Evolutionary conservation across 345 rosid genomes (phyloP).

Genomic region (Camelina neglecta): DNA sequence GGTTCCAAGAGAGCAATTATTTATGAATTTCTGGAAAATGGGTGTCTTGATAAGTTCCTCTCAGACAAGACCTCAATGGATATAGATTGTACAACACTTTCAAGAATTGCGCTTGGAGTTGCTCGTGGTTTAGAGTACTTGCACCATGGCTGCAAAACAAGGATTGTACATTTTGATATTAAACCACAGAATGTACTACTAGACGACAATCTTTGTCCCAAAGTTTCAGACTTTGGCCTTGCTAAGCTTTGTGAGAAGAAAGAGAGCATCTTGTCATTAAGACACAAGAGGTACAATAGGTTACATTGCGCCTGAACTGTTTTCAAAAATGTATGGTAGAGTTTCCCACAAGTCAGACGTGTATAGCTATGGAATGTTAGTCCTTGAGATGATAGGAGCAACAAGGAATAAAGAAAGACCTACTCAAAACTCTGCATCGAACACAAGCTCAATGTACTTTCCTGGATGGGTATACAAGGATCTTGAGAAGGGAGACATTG

Average conservation of each 20-base stretch:
- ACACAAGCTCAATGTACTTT: no score
- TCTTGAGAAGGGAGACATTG: constrained; percentile 32
- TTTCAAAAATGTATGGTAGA: constrained; percentile 43
- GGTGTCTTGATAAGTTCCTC: constrained; percentile 46
- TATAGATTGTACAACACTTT: constrained; percentile 27
- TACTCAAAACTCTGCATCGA: constrained; percentile 1
- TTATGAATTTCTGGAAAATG: constrained; percentile 46
- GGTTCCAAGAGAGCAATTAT: constrained; percentile 37
- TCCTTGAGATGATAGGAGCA: constrained; percentile 51
- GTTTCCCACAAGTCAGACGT: constrained; percentile 56
- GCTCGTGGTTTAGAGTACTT: constrained; percentile 56
- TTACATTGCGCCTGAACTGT: constrained; percentile 54
- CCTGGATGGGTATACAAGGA: constrained; percentile 43
- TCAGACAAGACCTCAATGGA: neutral
- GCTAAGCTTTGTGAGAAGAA: constrained; percentile 45
- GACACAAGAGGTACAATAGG: constrained; percentile 53
- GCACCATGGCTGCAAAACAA: constrained; percentile 53
- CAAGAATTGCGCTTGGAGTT: constrained; percentile 42
- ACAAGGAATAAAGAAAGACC: constrained; percentile 27
- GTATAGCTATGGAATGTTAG: constrained; percentile 59
- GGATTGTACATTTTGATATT: constrained; percentile 56
- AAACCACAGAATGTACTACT: constrained; percentile 56
- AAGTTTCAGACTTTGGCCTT: constrained; percentile 58
- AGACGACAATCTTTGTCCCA: constrained; percentile 44
- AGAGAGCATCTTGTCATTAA: constrained; percentile 45